Evolutionary conservation across 495 filamentous ascomycete genomes (phyloP), one percentile per base, ranked within the genome.

Genomic region (Penicillium cosmopolitanum): DNA sequence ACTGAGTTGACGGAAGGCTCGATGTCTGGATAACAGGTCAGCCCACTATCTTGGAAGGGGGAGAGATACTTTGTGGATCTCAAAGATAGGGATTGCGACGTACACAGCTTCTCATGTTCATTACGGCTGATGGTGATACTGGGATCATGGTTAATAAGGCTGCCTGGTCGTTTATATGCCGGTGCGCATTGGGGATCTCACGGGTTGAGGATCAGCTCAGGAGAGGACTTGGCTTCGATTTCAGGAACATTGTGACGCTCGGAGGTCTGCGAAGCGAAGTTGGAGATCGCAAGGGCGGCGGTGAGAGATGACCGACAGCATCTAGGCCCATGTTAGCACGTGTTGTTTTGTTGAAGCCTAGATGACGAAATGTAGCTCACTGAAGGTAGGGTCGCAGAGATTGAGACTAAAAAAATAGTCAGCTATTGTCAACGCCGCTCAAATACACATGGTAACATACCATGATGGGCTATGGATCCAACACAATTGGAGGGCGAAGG

Each of bases 161-260:
- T 54, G 51, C 34, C 43, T 46, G 10, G 23, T 11, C 18, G 19
- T n/a, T 23, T 9, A 31, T 31, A 31, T 31, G 28, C 8, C 28
- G 23, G 19, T 19, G 11, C 3, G 11, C 19, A 48, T 31, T 48
- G 42, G 42, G 16, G 7, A 19, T 9, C 46, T 48, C 46, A 77
- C 6, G 94, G 93, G 66, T 95, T 96, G 51, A 99, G 83, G n/a
- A 98, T 80, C 35, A 98, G 87, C 80, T 99, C 96, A 5, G 96
- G 96, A 8, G 91, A 96, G 33, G 88, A 91, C 46, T 84, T 84
- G 47, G 95, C 93, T 79, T 99, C 96, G 67, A 99, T 90, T 73
- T 98, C 95, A 19, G 96, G 96, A 28, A 97, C 94, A 80, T 98
- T 98, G 77, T 68, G 96, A 59, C 96, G 84, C 80, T 99, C 96